Evolutionary conservation across 1,284 basidiomycete genomes (phyloP).

Genomic region (Gomphus sp.): DNA sequence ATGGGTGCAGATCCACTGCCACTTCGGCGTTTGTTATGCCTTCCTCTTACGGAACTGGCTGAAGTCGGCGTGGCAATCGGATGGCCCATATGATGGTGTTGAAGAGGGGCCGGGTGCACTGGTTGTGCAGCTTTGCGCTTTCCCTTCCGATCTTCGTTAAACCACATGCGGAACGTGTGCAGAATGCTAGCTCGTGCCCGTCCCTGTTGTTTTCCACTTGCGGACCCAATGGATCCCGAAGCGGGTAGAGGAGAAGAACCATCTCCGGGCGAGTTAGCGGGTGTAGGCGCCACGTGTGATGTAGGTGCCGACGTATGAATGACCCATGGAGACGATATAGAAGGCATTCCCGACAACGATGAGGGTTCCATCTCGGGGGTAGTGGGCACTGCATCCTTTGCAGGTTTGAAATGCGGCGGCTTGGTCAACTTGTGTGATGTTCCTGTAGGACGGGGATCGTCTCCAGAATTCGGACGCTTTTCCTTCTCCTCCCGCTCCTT

Average conservation of each 20-base stretch:
- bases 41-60: slow-evolving; percentile 13
- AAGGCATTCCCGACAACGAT: slow-evolving; percentile 17
- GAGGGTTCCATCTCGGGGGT: slow-evolving; percentile 38
- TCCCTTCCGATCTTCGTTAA: slow-evolving; percentile 70
- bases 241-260: slow-evolving; percentile 31
- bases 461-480: slow-evolving; percentile 28
- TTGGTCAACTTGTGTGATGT: slow-evolving; percentile 46
- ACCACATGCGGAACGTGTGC: slow-evolving; percentile 69
- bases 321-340: slow-evolving; percentile 56
- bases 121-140: slow-evolving; percentile 47
- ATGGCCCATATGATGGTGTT: neutral
- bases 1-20: slow-evolving; percentile 25
- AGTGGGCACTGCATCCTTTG: slow-evolving; percentile 40
- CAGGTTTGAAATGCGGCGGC: slow-evolving; percentile 51
- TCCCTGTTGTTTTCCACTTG: slow-evolving; percentile 24
- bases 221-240: slow-evolving; percentile 6
- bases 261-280: slow-evolving; percentile 44
- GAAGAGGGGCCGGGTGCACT: slow-evolving; percentile 12
- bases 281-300: slow-evolving; percentile 29
- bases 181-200: slow-evolving; percentile 62
- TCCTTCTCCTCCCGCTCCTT: slow-evolving; percentile 6
- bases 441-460: slow-evolving; percentile 48
- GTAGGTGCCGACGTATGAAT: slow-evolving; percentile 36
- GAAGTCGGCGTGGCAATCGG: slow-evolving; percentile 10
- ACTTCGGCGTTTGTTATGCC: slow-evolving; percentile 40